A percentile compares a stretch with the other conserved stretches of the same genome.
Evolutionary conservation across 2,329 filamentous ascomycete species (phyloP).

Genomic region (Aspergillus terreus): DNA sequence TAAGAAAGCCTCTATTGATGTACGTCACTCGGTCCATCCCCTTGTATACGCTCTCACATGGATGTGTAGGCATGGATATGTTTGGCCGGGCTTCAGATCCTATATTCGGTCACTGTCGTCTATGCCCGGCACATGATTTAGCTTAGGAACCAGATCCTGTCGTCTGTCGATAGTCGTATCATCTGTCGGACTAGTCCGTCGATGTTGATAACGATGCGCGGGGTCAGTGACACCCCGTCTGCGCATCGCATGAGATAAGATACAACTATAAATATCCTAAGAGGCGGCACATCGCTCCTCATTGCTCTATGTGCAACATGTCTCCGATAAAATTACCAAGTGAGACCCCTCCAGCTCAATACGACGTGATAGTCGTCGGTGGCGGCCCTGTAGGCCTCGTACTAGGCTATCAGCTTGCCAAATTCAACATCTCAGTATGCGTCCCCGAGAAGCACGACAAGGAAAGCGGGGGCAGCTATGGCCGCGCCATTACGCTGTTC

Average conservation of each 20-base stretch:
- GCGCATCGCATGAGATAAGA: background rate
- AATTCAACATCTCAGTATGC: conserved; percentile 44
- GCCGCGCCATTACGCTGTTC: conserved; percentile 48
- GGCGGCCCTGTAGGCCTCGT: conserved; percentile 43
- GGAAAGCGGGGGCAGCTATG: conserved; percentile 39
- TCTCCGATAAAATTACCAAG: background rate
- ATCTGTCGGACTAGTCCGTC: background rate
- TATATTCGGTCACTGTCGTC: no score
- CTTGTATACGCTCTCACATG: no score
- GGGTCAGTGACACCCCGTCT: background rate
- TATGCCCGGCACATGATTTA: no score
- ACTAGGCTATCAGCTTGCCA: conserved; percentile 43
- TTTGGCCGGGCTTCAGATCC: no score
- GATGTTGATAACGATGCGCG: background rate
- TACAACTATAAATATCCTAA: background rate
- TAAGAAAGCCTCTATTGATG: no score
- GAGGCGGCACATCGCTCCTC: no score
- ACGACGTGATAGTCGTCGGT: conserved; percentile 42
- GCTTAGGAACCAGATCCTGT: no score
- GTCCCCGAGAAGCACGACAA: conserved; percentile 44
- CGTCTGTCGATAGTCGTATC: background rate
- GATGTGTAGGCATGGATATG: no score
- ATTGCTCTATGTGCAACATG: background rate
- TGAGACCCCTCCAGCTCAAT: background rate
- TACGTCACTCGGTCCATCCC: no score